Conservation (phyloP, 768 basidiomycete species). For the Termitomyces bulborhizus region DNA sequence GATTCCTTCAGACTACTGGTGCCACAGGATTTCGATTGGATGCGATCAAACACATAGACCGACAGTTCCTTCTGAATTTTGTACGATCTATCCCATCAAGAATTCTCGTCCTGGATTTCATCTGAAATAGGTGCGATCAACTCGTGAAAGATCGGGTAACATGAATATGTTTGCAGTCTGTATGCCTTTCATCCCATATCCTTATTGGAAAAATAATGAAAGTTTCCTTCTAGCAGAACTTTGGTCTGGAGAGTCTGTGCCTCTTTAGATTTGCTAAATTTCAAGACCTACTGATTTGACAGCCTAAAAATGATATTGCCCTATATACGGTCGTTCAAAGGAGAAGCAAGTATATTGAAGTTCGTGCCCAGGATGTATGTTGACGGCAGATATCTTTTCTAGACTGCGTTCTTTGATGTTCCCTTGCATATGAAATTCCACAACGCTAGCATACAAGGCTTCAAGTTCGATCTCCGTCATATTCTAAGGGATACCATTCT, state of each 20-base stretch:
- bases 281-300: not conserved
- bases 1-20: slow-evolving; percentile 48
- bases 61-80: slow-evolving; percentile 60
- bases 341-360: slow-evolving; percentile 41
- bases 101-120: not conserved
- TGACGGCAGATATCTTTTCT: not conserved
- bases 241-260: slow-evolving; percentile 67
- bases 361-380: not conserved
- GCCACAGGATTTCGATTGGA: slow-evolving; percentile 80
- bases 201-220: not conserved
- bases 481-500: slow-evolving; percentile 71
- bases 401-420: slow-evolving; percentile 90
- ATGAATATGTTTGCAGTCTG: slow-evolving; percentile 54
- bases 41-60: slow-evolving; percentile 87
- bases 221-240: slow-evolving; percentile 56
- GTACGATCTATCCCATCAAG: slow-evolving; percentile 31
- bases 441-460: slow-evolving; percentile 62
- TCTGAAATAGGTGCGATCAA: slow-evolving; percentile 40
- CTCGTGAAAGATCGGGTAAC: slow-evolving; percentile 37
- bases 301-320: slow-evolving; percentile 48
- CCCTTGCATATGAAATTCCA: slow-evolving; percentile 84
- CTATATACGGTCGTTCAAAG: slow-evolving; percentile 56
- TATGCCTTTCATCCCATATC: slow-evolving; percentile 17
- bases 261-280: not conserved
- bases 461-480: slow-evolving; percentile 67